Base-by-base conservation (phyloP, 208 protist genomes). In the Acanthamoeba castellanii region DNA sequence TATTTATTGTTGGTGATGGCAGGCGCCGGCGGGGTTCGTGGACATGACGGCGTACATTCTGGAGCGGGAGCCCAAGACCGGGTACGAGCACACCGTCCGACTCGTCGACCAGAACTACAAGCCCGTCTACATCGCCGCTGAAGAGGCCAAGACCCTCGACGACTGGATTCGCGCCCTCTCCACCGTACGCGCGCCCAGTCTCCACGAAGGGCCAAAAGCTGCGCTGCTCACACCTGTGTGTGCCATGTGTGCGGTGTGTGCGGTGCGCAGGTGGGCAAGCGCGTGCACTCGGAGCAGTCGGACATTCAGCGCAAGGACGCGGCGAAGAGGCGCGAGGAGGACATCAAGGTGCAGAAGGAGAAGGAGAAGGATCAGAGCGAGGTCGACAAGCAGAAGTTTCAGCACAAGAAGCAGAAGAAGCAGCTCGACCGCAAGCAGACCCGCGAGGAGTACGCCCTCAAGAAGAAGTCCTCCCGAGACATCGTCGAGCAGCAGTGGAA, bases 91-190 rank as follows among this genome's bases (percentile, higher is more conserved):
- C 27, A 37, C n/a, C 22, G 32, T 87, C 1, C 2, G 78, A 8
- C n/a, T 87, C 30, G 78, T 87, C 3, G 78, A 87, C 47, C 78
- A 87, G 47, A 87, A 87, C 78, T 87, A 87, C 78, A 87, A 87
- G 78, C 78, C 78, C 32, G 18, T 30, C 78, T 87, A 61, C 47
- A 87, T 87, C 45, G 78, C 78, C 47, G 78, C 78, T n/a, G 78
- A 87, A 2, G 78, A 87, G 8, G n/a, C 37, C 9, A 87, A 87
- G 47, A 87, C 78, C 4, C 50, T 87, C 47, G 78, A 87, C 50
- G 78, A 87, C 22, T 87, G 78, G 78, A 61, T 87, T 61, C 78
- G 78, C 16, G 78, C 78, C 13, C 8, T 87, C 47, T 61, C 47
- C 50, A 87, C 78, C 16, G 78, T 87, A 87, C 47, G 32, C 11